Base-by-base conservation (phyloP, 495 filamentous ascomycete species). In the Hyaloscypha finlandica region DNA sequence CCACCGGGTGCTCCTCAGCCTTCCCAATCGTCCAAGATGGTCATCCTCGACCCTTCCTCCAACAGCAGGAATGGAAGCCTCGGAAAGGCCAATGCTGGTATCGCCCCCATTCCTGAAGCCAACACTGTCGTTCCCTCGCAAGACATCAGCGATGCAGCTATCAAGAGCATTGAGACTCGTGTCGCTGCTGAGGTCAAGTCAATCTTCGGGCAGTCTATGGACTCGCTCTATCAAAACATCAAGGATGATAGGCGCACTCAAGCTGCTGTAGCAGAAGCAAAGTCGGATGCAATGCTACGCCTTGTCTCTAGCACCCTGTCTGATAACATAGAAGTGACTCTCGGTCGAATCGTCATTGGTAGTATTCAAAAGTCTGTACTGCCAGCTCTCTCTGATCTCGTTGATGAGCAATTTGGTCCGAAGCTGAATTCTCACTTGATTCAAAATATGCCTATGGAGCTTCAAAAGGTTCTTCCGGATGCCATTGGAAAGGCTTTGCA, bases 291-390 rank as follows among this genome's bases (percentile, higher is more conserved):
- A 65, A 81, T 99, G 37, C 84, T 99, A 60, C 90, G 92, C 25
- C 82, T 97, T 53, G 91, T 99, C 9, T 95, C 93, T 1, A 88
- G 85, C 60, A 94, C 95, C 14, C 81, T 99, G 22, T 90, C 92
- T 22, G 89, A 95, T 55, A 98, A 97, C 68, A 91, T 96, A 33
- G 93, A 97, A 80, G 52, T 87, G 85, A 74, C 91, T 94, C 68
- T 81, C 89, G 70, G 77, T 83, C 42, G 81, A 80, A 20, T 89
- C 93, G 55, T 76, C 90, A 54, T 88, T 90, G 3, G 71, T 71
- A 59, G 65, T 14, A 73, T 89, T 6, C 75, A 81, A 31, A 72
- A 75, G 45, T 72, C 77, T 32, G 74, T 84, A 22, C 76, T 80
- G 59, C 79, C 80, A 64, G 77, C 77, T 3, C 76, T 87, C 37